These are phyloP conservation scores for Aspergillus texensis DNA, from an alignment of 2,329 filamentous ascomycete genomes.

Conservation along the genomic window DNA sequence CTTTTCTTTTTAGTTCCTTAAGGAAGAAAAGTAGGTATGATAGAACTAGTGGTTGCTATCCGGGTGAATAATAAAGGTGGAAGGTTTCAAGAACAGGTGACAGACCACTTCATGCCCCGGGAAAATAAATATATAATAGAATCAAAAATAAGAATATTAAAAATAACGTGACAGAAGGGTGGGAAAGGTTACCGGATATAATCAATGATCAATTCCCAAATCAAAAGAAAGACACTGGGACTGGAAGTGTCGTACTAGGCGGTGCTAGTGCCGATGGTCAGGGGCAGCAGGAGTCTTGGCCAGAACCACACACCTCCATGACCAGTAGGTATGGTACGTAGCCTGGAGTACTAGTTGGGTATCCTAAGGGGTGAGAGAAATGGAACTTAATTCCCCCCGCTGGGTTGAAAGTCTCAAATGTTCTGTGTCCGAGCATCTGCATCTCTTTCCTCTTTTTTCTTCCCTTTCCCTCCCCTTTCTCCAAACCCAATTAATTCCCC, in stretches of 20 bases:
- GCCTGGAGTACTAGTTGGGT: background rate
- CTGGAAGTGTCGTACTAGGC: background rate
- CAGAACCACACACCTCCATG: background rate
- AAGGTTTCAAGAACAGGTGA: background rate
- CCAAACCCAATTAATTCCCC: background rate
- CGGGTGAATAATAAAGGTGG: background rate
- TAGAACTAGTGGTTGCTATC: background rate
- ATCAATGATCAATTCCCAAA: background rate
- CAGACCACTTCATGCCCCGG: background rate
- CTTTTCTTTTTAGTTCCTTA: background rate
- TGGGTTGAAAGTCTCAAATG: background rate
- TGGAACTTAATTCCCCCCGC: background rate
- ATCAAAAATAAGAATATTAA: background rate
- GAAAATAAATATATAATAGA: too few species aligned
- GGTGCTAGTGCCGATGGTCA: constrained; percentile 5
- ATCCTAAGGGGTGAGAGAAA: background rate
- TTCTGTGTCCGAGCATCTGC: background rate
- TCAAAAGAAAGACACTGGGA: background rate
- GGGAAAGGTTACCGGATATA: background rate
- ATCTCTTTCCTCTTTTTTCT: background rate
- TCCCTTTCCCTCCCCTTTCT: background rate
- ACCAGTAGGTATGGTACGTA: background rate
- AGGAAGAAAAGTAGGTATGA: background rate
- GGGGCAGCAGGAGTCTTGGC: constrained; percentile 2
- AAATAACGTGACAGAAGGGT: background rate